Conservation (phyloP, 345 rosid genomes). For the Gossypium herbaceum region DNA sequence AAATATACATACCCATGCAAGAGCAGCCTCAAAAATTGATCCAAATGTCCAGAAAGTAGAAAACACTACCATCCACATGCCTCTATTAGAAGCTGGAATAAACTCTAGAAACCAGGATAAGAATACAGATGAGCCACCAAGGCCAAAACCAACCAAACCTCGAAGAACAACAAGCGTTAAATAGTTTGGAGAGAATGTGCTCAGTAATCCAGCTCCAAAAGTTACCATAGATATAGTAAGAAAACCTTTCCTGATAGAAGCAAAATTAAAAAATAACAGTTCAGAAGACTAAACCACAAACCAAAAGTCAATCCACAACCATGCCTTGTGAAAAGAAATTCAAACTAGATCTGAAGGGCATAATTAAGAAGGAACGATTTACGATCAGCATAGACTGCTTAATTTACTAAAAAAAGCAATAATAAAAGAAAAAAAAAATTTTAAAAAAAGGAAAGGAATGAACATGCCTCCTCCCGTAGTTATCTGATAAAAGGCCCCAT, state of each 20-base stretch:
- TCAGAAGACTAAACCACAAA: background rate
- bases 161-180: slow-evolving; percentile 32
- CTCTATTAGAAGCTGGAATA: slow-evolving; percentile 50
- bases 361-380: background rate
- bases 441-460: background rate
- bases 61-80: slow-evolving; percentile 55
- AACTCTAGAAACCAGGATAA: slow-evolving; percentile 54
- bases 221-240: slow-evolving; percentile 39
- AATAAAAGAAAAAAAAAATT: too few relatives aligned
- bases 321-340: background rate
- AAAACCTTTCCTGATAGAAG: slow-evolving; percentile 40
- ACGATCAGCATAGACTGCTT: too few relatives aligned
- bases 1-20: slow-evolving; percentile 47
- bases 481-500: slow-evolving; percentile 48
- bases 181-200: slow-evolving; percentile 53
- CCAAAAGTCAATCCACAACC: background rate
- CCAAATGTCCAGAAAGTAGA: slow-evolving; percentile 54
- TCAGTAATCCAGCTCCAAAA: slow-evolving; percentile 46
- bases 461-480: slow-evolving; percentile 38
- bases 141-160: slow-evolving; percentile 54
- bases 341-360: background rate
- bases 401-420: too few relatives aligned
- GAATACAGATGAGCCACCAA: slow-evolving; percentile 57
- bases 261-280: background rate
- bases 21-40: slow-evolving; percentile 46